Percentiles rank a stretch among this genome's conserved stretches.
Evolutionary conservation across 139 green algal species (phyloP).

Genomic region (Tetradesmus lagerheimii): DNA sequence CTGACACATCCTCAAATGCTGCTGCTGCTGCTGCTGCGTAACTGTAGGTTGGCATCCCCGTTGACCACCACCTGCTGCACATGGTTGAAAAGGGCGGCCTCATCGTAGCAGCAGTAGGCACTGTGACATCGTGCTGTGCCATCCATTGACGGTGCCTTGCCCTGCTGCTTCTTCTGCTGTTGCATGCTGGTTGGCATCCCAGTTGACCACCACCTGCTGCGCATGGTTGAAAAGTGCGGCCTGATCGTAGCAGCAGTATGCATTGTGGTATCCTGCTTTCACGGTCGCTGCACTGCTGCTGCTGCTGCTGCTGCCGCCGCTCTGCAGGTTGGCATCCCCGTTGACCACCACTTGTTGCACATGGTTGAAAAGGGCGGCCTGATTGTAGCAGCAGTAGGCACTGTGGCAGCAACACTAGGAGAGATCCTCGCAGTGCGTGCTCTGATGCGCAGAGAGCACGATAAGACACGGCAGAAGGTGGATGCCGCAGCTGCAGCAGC

Average conservation of each 20-base stretch:
- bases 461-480: not conserved
- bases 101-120: no score
- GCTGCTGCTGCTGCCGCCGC: not conserved
- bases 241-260: no score
- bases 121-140: no score
- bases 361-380: slow-evolving; percentile 51
- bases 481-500: slow-evolving; percentile 33
- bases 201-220: not conserved
- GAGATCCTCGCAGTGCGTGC: slow-evolving; percentile 50
- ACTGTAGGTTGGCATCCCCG: slow-evolving; percentile 51
- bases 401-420: slow-evolving; percentile 52
- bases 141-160: no score
- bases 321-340: slow-evolving; percentile 52
- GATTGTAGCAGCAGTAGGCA: slow-evolving; percentile 58
- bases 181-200: not conserved
- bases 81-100: no score
- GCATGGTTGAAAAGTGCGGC: no score
- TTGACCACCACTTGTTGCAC: slow-evolving; percentile 59
- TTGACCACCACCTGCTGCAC: slow-evolving; percentile 58
- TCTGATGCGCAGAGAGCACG: not conserved
- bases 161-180: not conserved
- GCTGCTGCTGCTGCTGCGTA: not conserved
- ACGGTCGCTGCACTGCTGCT: not conserved
- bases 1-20: no score
- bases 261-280: no score